Conservation (phyloP, 305 asterid genomes). For the Fraxinus floribunda region DNA sequence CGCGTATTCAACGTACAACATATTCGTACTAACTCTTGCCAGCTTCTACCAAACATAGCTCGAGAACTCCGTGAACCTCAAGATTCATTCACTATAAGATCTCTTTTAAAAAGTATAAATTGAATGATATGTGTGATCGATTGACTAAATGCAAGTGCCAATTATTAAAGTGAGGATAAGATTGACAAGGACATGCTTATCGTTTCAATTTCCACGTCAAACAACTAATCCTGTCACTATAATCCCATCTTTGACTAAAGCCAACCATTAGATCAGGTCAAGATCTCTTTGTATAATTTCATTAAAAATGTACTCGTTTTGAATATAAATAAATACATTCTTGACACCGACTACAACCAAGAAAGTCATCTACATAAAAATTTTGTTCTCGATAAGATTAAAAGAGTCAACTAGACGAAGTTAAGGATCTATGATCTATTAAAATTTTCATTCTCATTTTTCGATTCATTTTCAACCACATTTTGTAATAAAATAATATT, state of each 20-base stretch:
- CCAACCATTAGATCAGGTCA: background rate
- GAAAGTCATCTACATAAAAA: background rate
- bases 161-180: conserved; percentile 32
- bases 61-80: background rate
- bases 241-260: background rate
- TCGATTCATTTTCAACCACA: too few relatives aligned
- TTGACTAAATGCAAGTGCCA: background rate
- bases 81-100: background rate
- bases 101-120: background rate
- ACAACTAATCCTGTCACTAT: background rate
- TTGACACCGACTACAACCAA: background rate
- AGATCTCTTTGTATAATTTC: background rate
- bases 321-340: background rate
- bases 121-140: background rate
- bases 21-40: background rate
- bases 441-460: too few relatives aligned
- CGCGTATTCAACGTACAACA: background rate
- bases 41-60: background rate
- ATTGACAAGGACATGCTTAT: conserved; percentile 23
- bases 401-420: background rate
- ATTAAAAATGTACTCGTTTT: too few relatives aligned
- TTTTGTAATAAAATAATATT: too few relatives aligned
- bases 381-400: background rate
- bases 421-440: background rate
- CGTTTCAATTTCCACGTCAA: conserved; percentile 31